Evolutionary conservation across 495 filamentous ascomycete genomes (phyloP).

Genomic region (Eremomyces bilateralis): DNA sequence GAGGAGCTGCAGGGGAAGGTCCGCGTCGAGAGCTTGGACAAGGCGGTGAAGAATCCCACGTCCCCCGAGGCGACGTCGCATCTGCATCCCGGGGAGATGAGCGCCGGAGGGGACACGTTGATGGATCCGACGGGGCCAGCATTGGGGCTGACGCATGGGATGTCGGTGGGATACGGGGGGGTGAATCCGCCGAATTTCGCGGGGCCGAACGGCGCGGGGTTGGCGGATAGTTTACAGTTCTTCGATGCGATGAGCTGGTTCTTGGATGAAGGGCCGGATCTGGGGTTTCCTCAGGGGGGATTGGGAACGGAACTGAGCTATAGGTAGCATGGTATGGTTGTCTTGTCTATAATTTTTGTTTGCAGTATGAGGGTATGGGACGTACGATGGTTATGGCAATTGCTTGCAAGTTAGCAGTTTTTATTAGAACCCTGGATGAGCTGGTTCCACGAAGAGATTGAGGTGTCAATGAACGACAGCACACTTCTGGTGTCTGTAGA

Average conservation of each 20-base stretch:
- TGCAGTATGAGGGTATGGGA: too few relatives aligned
- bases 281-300: background rate
- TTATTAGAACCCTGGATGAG: too few relatives aligned
- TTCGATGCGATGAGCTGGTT: conserved; percentile 86
- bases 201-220: conserved; percentile 14
- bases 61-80: conserved; percentile 44
- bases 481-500: too few relatives aligned
- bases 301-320: too few relatives aligned
- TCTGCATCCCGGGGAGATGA: conserved; percentile 21
- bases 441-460: too few relatives aligned
- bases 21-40: conserved; percentile 47
- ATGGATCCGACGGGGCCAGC: background rate
- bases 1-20: conserved; percentile 66
- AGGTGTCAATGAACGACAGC: too few relatives aligned
- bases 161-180: conserved; percentile 11
- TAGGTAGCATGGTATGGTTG: too few relatives aligned
- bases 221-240: conserved; percentile 50
- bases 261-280: conserved; percentile 35
- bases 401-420: too few relatives aligned
- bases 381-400: too few relatives aligned
- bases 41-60: conserved; percentile 67
- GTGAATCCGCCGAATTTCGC: conserved; percentile 25
- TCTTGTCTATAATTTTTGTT: too few relatives aligned
- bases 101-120: too few relatives aligned
- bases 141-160: conserved; percentile 1